Percentiles rank a stretch among this genome's conserved stretches.
phyloP scores from a whole-genome alignment of 2,329 filamentous ascomycete genomes.

The Fusarium luffae region DNA sequence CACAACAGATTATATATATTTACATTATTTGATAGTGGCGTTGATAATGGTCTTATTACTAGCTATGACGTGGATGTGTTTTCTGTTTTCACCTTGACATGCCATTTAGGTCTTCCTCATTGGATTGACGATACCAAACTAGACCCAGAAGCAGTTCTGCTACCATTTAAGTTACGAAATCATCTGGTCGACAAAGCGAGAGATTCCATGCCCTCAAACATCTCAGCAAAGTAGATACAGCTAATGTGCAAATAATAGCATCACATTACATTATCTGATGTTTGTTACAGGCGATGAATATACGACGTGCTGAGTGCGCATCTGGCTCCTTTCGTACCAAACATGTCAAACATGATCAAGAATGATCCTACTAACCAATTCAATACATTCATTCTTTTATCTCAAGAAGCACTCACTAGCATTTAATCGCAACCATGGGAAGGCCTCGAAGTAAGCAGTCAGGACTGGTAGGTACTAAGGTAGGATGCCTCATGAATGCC shows the following conservation, averaged over 20 bases:
- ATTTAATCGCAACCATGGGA: not conserved
- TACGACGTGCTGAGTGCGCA: not conserved
- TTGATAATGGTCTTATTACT: conserved; percentile 5
- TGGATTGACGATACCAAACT: conserved; percentile 11
- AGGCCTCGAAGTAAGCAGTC: not conserved
- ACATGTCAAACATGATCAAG: not conserved
- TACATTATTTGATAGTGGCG: conserved; percentile 3
- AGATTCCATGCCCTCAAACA: too few relatives aligned
- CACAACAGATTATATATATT: not conserved
- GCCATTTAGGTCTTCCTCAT: conserved; percentile 13
- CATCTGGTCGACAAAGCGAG: not conserved
- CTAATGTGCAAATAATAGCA: not conserved
- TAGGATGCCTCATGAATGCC: conserved; percentile 4
- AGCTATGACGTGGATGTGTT: conserved; percentile 42
- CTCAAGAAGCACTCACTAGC: not conserved
- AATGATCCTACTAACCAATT: not conserved
- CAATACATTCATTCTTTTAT: not conserved
- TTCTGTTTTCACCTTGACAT: conserved; percentile 22
- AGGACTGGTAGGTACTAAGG: too few relatives aligned
- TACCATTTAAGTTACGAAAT: not conserved
- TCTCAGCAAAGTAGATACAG: too few relatives aligned
- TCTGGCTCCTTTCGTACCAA: not conserved
- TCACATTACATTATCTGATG: not conserved
- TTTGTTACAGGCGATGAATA: not conserved
- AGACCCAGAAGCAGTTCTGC: conserved; percentile 15